A percentile compares a stretch with the other conserved stretches of the same genome.
These are phyloP conservation scores for Fusarium bactridioides DNA, from an alignment of 2,329 filamentous ascomycete genomes.

Conservation along the genomic window DNA sequence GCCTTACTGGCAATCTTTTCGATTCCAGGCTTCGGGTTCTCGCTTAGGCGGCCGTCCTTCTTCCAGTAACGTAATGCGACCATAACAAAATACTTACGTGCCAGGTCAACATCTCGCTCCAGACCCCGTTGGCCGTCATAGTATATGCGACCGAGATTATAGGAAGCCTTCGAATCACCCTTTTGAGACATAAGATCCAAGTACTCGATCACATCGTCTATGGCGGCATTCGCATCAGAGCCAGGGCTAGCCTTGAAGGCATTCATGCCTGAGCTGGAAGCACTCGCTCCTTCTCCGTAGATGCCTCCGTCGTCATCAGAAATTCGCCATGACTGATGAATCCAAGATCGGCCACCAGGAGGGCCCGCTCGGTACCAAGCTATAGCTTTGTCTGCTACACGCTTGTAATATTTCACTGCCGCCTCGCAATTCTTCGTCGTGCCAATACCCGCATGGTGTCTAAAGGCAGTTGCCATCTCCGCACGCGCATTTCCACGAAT, in stretches of 20 bases:
- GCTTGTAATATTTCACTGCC: constrained; percentile 88
- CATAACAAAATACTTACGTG: constrained; percentile 81
- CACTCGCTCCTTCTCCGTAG: constrained; percentile 94
- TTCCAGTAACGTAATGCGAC: constrained; percentile 85
- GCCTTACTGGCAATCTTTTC: constrained; percentile 85
- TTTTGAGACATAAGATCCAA: constrained; percentile 89
- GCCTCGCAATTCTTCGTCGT: constrained; percentile 86
- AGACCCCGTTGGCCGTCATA: constrained; percentile 85
- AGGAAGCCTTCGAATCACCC: constrained; percentile 86
- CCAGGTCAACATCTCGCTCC: constrained; percentile 74
- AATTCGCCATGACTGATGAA: constrained; percentile 81
- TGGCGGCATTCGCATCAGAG: constrained; percentile 82
- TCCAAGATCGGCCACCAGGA: constrained; percentile 82
- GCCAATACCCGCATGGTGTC: constrained; percentile 85
- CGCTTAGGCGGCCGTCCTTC: constrained; percentile 75
- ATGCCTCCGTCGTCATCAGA: constrained; percentile 91
- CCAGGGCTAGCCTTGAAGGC: constrained; percentile 76
- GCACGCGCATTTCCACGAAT: constrained; percentile 82
- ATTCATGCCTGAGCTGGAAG: constrained; percentile 84
- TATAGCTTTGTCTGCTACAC: constrained; percentile 92
- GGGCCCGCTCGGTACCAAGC: constrained; percentile 87
- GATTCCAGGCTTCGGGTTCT: constrained; percentile 73
- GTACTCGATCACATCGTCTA: constrained; percentile 95
- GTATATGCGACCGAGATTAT: constrained; percentile 84
- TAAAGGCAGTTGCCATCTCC: constrained; percentile 92